Conservation (phyloP, 495 filamentous ascomycete genomes). For the Penicillium bovifimosum region DNA sequence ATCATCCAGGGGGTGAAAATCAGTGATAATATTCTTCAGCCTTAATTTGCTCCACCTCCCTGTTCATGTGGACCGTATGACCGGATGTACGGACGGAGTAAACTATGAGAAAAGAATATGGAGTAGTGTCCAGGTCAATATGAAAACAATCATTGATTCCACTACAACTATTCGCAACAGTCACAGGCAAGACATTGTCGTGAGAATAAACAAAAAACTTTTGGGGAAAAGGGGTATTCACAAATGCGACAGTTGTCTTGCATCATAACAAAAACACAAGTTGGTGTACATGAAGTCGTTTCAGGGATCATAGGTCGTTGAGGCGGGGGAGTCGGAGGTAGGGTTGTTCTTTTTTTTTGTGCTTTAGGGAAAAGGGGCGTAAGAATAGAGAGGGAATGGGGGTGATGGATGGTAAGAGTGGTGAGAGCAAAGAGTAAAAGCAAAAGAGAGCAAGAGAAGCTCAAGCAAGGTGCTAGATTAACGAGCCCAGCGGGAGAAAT, state of each 20-base stretch:
- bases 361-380: background rate
- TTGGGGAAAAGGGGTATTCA: slow-evolving; percentile 32
- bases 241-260: slow-evolving; percentile 24
- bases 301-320: slow-evolving; percentile 10
- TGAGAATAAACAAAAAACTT: slow-evolving; percentile 24
- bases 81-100: no score
- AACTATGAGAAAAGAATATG: background rate
- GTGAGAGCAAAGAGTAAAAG: no score
- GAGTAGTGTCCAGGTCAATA: background rate
- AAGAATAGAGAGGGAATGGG: background rate
- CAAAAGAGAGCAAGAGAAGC: background rate
- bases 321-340: background rate
- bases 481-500: slow-evolving; percentile 42
- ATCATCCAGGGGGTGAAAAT: background rate
- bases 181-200: slow-evolving; percentile 1
- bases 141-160: background rate
- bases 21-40: background rate
- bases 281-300: slow-evolving; percentile 33
- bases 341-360: background rate
- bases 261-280: slow-evolving; percentile 19
- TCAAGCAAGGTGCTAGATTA: slow-evolving; percentile 9
- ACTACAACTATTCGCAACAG: slow-evolving; percentile 4
- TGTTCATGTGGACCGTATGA: no score
- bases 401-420: background rate
- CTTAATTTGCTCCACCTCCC: background rate